A percentile compares a stretch with the other conserved stretches of the same genome.
Evolutionary conservation across 169 alveolate genomes (phyloP).

Genomic region (Eimeria falciformis): DNA sequence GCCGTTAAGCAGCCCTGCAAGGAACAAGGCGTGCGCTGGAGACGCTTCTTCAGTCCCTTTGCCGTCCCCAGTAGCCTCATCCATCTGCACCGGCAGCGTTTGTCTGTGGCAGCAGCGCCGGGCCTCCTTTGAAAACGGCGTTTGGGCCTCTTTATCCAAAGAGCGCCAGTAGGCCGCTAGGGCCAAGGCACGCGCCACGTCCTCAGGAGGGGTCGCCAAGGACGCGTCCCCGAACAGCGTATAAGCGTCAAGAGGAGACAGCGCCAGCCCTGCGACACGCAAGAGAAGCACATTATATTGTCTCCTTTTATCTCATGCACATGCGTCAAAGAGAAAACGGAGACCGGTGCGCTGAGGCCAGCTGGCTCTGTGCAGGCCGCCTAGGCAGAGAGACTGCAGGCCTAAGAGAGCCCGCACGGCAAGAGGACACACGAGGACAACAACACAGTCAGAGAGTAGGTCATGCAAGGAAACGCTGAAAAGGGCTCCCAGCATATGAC

Average conservation of each 20-base stretch:
- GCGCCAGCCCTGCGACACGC: conserved; percentile 74
- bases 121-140: conserved; percentile 66
- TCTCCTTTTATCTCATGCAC: too few relatives aligned
- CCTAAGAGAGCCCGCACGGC: too few relatives aligned
- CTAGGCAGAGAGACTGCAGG: too few relatives aligned
- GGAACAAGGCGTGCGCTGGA: conserved; percentile 7
- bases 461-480: too few relatives aligned
- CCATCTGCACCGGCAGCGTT: conserved; percentile 23
- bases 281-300: neutral
- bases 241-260: conserved; percentile 82
- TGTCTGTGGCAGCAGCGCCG: conserved; percentile 15
- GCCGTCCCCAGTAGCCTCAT: neutral
- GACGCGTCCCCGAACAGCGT: conserved; percentile 61
- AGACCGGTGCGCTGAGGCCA: too few relatives aligned
- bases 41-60: conserved; percentile 1
- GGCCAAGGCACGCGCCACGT: conserved; percentile 81
- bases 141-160: conserved; percentile 78
- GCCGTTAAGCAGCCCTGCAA: conserved; percentile 66
- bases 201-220: conserved; percentile 74
- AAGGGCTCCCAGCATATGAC: too few relatives aligned
- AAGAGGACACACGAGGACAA: too few relatives aligned
- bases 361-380: too few relatives aligned
- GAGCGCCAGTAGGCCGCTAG: conserved; percentile 81
- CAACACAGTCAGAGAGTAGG: too few relatives aligned
- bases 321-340: too few relatives aligned